Percentiles rank a stretch among this genome's conserved stretches.
These are phyloP conservation scores for Cercospora zeina DNA, from an alignment of 2,329 filamentous ascomycete species.

Conservation along the genomic window DNA sequence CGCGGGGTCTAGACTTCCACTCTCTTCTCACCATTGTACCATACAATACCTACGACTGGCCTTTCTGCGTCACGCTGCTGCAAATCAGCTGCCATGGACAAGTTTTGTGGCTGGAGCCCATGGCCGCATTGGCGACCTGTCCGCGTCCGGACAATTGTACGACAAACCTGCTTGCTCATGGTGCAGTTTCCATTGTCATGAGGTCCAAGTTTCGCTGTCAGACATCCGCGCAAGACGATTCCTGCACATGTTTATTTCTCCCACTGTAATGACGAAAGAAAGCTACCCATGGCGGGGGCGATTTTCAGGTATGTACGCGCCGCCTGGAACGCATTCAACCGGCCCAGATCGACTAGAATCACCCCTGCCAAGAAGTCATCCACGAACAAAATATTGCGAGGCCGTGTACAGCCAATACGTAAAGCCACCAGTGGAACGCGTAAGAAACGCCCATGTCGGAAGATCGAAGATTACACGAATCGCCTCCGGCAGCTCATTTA, in stretches of 20 bases:
- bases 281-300: not conserved
- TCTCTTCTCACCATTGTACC: not conserved
- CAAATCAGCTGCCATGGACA: not conserved
- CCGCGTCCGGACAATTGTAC: conserved; percentile 5
- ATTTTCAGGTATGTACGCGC: not conserved
- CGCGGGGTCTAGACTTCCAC: too few species aligned
- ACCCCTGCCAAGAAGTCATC: not conserved
- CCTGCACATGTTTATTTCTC: not conserved
- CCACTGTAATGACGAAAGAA: not conserved
- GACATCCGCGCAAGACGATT: not conserved
- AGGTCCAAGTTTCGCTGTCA: not conserved
- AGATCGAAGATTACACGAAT: conserved; percentile 7
- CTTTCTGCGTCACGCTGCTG: not conserved
- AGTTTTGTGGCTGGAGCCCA: not conserved
- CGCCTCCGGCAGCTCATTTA: conserved; percentile 7
- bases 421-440: not conserved
- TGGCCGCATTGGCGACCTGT: not conserved
- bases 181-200: conserved; percentile 3
- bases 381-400: not conserved
- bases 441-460: conserved; percentile 3
- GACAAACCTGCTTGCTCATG: not conserved
- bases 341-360: not conserved
- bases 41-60: not conserved
- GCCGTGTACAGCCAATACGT: not conserved
- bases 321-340: conserved; percentile 4